Evolutionary conservation across 2,329 filamentous ascomycete genomes (phyloP).

Genomic region (Fusarium solani-melongenae): DNA sequence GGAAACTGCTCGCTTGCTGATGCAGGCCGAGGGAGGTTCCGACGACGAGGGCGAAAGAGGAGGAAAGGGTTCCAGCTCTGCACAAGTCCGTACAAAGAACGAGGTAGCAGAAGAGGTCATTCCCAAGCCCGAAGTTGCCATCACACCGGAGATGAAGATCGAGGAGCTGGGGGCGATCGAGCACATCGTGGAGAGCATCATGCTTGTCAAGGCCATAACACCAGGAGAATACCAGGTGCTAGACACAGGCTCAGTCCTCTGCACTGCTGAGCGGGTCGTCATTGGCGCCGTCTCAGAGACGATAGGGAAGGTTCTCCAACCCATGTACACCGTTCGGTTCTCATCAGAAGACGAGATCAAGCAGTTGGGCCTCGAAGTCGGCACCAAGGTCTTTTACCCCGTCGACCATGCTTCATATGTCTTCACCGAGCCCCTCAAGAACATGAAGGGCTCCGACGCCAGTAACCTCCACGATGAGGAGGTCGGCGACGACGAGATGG

Average conservation of each 20-base stretch:
- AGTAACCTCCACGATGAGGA: slow-evolving; percentile 97
- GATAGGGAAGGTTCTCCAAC: slow-evolving; percentile 85
- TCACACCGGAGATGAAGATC: slow-evolving; percentile 82
- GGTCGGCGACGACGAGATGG: slow-evolving; percentile 83
- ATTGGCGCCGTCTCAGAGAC: slow-evolving; percentile 88
- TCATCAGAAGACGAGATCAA: slow-evolving; percentile 74
- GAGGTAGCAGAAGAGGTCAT: slow-evolving; percentile 74
- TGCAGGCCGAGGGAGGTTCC: slow-evolving; percentile 83
- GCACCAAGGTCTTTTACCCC: slow-evolving; percentile 82
- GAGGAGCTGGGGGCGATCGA: slow-evolving; percentile 80
- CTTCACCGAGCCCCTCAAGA: slow-evolving; percentile 84
- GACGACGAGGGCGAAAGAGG: slow-evolving; percentile 76
- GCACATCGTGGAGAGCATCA: slow-evolving; percentile 79
- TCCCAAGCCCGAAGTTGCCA: slow-evolving; percentile 80
- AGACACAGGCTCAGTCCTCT: slow-evolving; percentile 85
- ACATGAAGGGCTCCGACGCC: slow-evolving; percentile 88
- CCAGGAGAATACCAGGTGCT: slow-evolving; percentile 87
- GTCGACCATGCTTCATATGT: slow-evolving; percentile 83
- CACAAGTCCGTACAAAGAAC: slow-evolving; percentile 81
- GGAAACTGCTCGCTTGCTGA: slow-evolving; percentile 85
- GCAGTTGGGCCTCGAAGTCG: slow-evolving; percentile 73
- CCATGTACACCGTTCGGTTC: slow-evolving; percentile 87
- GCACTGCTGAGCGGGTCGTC: slow-evolving; percentile 77
- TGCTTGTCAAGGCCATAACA: slow-evolving; percentile 81
- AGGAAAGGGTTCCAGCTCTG: slow-evolving; percentile 51